Percentiles rank a stretch among this genome's conserved stretches.
phyloP scores from a whole-genome alignment of 768 basidiomycete species.

The Paxillus ammoniavirescens region DNA sequence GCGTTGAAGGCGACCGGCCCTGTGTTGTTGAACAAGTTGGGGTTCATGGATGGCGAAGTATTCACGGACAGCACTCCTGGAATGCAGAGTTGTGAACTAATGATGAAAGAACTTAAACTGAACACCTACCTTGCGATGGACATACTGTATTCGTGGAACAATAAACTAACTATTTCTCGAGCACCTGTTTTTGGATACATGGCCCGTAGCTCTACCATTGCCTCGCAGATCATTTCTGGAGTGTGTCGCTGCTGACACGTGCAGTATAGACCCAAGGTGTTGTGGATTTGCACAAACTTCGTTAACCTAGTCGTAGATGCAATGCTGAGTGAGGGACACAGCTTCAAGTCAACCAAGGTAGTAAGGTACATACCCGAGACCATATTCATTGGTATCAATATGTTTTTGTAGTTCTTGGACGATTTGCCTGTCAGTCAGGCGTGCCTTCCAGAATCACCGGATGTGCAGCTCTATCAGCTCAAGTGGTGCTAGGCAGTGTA shows the following conservation, averaged over 20 bases:
- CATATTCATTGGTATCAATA: background rate
- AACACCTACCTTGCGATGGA: no score
- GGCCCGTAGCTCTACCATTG: background rate
- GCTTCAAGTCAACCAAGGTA: no score
- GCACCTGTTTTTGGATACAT: slow-evolving; percentile 2
- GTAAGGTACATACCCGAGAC: background rate
- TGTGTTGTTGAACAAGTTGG: background rate
- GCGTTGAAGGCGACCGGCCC: background rate
- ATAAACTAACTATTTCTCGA: background rate
- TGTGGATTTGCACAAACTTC: background rate
- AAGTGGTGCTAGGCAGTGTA: background rate
- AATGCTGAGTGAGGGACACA: no score
- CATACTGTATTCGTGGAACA: background rate
- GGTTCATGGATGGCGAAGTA: background rate
- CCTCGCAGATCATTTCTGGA: background rate
- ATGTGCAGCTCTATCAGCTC: slow-evolving; percentile 1
- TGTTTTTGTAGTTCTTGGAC: background rate
- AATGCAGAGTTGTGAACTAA: no score
- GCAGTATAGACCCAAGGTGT: background rate
- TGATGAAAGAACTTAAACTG: no score
- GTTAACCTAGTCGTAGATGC: background rate
- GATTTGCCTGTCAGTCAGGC: background rate
- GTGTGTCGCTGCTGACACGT: background rate
- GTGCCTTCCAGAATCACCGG: background rate
- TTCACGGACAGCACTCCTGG: background rate